phyloP scores from a whole-genome alignment of 768 basidiomycete genomes.

The Flagelloscypha sp. region DNA sequence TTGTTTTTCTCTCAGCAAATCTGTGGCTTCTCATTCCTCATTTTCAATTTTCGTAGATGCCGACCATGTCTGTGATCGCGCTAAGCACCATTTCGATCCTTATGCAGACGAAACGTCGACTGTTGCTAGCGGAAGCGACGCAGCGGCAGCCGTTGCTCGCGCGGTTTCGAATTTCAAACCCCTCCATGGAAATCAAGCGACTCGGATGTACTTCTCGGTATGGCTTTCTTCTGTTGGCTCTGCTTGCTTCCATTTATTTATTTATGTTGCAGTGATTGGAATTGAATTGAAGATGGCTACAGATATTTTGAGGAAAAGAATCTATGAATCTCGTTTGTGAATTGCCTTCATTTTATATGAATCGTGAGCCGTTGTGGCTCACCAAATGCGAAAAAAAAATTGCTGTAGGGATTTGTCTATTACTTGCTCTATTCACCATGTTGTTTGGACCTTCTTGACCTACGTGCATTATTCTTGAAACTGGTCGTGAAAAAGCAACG shows the following conservation, averaged over 20 bases:
- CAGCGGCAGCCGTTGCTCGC: slow-evolving; percentile 26
- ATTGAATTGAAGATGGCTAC: too few relatives aligned
- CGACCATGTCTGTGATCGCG: slow-evolving; percentile 63
- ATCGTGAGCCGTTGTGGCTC: too few relatives aligned
- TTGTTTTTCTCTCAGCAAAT: slow-evolving; percentile 14
- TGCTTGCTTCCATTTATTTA: too few relatives aligned
- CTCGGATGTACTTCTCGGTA: slow-evolving; percentile 31
- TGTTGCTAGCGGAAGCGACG: slow-evolving; percentile 28
- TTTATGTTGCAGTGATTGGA: too few relatives aligned
- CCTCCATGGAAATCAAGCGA: slow-evolving; percentile 26
- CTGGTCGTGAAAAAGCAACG: too few relatives aligned
- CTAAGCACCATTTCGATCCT: slow-evolving; percentile 60
- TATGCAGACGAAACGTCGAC: slow-evolving; percentile 28
- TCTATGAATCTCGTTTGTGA: too few relatives aligned
- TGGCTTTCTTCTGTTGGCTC: too few relatives aligned
- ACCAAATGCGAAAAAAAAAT: too few relatives aligned
- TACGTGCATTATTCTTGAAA: too few relatives aligned
- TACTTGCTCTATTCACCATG: not conserved
- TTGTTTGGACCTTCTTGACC: not conserved
- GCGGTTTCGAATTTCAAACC: slow-evolving; percentile 50
- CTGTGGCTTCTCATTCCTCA: not conserved
- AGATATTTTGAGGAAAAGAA: too few relatives aligned
- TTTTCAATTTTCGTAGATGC: slow-evolving; percentile 42
- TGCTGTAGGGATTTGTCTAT: too few relatives aligned
- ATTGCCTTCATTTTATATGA: too few relatives aligned